Evolutionary conservation across 2,329 filamentous ascomycete species (phyloP).

Genomic region (Trichophyton schoenleinii): DNA sequence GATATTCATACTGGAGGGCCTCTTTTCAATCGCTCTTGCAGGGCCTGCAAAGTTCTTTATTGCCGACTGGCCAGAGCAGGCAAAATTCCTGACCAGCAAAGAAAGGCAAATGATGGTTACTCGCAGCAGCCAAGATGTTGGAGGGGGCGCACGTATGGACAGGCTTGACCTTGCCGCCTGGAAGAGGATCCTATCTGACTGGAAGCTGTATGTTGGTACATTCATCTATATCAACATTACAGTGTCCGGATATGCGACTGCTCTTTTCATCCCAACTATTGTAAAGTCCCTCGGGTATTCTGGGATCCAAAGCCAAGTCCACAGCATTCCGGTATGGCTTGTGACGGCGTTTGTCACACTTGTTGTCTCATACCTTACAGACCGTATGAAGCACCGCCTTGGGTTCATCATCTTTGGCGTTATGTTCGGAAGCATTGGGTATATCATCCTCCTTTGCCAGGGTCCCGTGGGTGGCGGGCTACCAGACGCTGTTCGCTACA

Average conservation of each 20-base stretch:
- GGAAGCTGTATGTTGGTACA: slow-evolving; percentile 23
- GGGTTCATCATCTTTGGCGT: slow-evolving; percentile 24
- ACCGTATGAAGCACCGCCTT: slow-evolving; percentile 21
- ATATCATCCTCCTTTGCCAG: slow-evolving; percentile 23
- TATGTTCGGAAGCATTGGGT: slow-evolving; percentile 23
- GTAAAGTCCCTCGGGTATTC: slow-evolving; percentile 21
- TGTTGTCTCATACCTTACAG: slow-evolving; percentile 23
- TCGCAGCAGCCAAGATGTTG: slow-evolving; percentile 17
- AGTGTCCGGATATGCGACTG: slow-evolving; percentile 22
- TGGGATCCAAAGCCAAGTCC: slow-evolving; percentile 26
- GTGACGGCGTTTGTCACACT: slow-evolving; percentile 19
- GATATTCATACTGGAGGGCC: slow-evolving; percentile 28
- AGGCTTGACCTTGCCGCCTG: slow-evolving; percentile 19
- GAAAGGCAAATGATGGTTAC: slow-evolving; percentile 19
- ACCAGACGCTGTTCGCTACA: slow-evolving; percentile 23
- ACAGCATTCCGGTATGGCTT: slow-evolving; percentile 21
- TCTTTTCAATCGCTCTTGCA: slow-evolving; percentile 21
- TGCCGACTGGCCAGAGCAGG: slow-evolving; percentile 23
- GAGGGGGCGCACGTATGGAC: slow-evolving; percentile 20
- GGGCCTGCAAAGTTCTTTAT: slow-evolving; percentile 20
- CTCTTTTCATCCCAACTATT: slow-evolving; percentile 6
- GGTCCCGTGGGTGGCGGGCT: slow-evolving; percentile 11
- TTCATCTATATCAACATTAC: slow-evolving; percentile 36
- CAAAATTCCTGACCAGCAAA: slow-evolving; percentile 21
- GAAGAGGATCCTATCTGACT: slow-evolving; percentile 21